Percentiles rank a stretch among this genome's conserved stretches.
Conservation (phyloP, 106 monocot species). For the Narthecium ossifragum region DNA sequence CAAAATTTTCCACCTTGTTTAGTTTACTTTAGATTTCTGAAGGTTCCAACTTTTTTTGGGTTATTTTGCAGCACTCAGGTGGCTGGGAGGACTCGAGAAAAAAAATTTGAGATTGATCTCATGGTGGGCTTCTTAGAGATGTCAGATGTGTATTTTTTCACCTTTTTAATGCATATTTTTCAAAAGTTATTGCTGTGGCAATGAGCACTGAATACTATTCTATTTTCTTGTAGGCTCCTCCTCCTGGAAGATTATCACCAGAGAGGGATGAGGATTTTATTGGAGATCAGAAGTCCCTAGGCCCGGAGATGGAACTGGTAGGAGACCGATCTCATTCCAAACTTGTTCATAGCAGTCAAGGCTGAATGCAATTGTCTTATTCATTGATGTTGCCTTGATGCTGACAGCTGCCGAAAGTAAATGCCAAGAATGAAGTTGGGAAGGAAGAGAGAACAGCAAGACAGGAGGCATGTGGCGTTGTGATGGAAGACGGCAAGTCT, state of each 20-base stretch:
- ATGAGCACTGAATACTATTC: conserved; percentile 12
- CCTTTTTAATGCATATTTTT: conserved; percentile 1
- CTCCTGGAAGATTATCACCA: conserved; percentile 60
- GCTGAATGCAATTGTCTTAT: too few species aligned
- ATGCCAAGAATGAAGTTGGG: too few species aligned
- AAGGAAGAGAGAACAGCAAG: too few species aligned
- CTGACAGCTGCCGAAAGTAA: too few species aligned
- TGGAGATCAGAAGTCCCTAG: conserved; percentile 21
- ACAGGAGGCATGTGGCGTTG: not conserved
- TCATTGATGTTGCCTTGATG: too few species aligned
- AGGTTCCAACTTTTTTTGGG: not conserved
- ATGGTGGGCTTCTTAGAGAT: conserved; percentile 52
- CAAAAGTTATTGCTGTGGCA: not conserved
- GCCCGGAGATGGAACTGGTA: conserved; percentile 47
- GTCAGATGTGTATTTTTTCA: conserved; percentile 8
- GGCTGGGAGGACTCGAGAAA: conserved; percentile 31
- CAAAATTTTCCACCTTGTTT: not conserved
- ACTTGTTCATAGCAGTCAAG: too few species aligned
- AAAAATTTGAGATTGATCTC: conserved; percentile 82
- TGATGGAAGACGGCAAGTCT: not conserved
- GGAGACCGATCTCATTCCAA: too few species aligned
- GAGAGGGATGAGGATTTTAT: conserved; percentile 44
- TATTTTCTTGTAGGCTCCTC: conserved; percentile 53
- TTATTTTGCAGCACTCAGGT: conserved; percentile 25
- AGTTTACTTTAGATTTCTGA: not conserved